Evolutionary conservation across 2,329 filamentous ascomycete genomes (phyloP), one percentile per base, ranked within the genome.

Genomic region (Fusarium floridanum): DNA sequence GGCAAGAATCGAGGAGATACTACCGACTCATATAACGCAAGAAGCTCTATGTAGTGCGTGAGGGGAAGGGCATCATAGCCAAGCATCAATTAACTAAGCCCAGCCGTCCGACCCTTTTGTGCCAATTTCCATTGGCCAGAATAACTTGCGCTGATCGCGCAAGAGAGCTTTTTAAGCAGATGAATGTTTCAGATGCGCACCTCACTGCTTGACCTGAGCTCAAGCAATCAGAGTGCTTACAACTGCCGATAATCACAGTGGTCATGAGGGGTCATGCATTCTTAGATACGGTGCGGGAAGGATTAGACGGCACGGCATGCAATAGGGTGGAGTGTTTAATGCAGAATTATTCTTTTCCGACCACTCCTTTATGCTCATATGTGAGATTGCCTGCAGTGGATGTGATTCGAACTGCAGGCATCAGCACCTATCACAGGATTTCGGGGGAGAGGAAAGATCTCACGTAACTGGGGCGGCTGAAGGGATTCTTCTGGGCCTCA

Each of bases 361-460:
- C 45, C 45, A 27, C 16, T 17, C 14, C 6, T 11, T 50, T 50
- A 5, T 27, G 14, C 22, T 6, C 12, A 9, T 27, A 17, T 24
- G 2, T 17, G 16, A 50, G 45, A 6, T 27, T 11, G 3, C 1
- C 11, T 1, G 20, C 4, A 3, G 3, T 1, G n/a, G 4, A 22
- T 45, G 45, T 17, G 22, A 27, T 50, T 11, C n/a, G 2, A 5
- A 50, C 45, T 27, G 22, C 45, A 50, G 14, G 5, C 6, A 9
- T 27, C 45, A n/a, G 22, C 22, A 50, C 14, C 1, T 0, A 4
- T 50, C 1, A 50, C 16, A 11, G 22, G 43, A 10, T 27, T 1
- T 48, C 22, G 43, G 22, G 0, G 22, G 22, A 50, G 14, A 8
- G 45, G 45, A 50, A 50, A 50, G 22, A 50, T 27, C 8, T 10